These are phyloP conservation scores for Puccinellia tenuiflora DNA, from an alignment of 176 grass and related monocot genomes.

Conservation along the genomic window DNA sequence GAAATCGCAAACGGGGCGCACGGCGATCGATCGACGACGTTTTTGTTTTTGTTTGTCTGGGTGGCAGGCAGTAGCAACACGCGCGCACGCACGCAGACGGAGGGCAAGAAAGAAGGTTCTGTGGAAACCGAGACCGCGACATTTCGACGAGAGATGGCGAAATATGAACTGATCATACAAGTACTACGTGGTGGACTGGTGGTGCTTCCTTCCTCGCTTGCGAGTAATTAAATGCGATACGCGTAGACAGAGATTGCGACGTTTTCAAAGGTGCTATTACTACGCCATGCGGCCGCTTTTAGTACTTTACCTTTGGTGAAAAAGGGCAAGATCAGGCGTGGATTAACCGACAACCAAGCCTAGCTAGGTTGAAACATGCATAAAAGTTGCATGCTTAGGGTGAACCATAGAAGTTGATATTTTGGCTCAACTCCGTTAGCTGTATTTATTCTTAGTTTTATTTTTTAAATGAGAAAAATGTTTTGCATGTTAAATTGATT, in stretches of 20 bases:
- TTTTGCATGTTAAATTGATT: too few relatives aligned
- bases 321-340: not conserved
- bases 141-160: not conserved
- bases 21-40: not conserved
- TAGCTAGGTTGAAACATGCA: not conserved
- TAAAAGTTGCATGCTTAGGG: too few relatives aligned
- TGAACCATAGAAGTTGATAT: too few relatives aligned
- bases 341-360: not conserved
- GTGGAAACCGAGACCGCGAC: not conserved
- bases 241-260: not conserved
- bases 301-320: slow-evolving; percentile 16
- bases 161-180: not conserved
- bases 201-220: not conserved
- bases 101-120: not conserved
- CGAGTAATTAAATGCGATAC: not conserved
- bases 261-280: too few relatives aligned
- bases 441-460: too few relatives aligned
- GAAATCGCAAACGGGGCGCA: not conserved
- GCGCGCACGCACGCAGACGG: not conserved
- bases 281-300: slow-evolving; percentile 3
- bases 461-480: too few relatives aligned
- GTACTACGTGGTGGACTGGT: not conserved
- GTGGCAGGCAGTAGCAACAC: not conserved
- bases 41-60: not conserved
- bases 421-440: too few relatives aligned